Evolutionary conservation across 208 protist species (phyloP).

Genomic region (Blastocrithidia nonstop): DNA sequence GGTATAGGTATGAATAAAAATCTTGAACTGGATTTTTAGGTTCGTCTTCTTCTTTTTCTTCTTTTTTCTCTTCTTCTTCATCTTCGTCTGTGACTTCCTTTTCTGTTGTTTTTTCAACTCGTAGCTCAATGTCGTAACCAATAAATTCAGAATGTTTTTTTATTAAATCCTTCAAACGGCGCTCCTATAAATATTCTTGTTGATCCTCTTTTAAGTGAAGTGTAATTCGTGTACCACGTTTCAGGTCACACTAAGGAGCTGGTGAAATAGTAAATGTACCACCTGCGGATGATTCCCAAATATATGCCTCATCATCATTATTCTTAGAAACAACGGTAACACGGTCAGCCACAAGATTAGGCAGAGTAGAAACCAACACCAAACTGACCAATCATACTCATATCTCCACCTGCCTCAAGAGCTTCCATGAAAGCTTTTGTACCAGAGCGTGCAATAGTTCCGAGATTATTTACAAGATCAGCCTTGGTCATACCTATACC

Average conservation of each 20-base stretch:
- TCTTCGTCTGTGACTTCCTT: constrained; percentile 45
- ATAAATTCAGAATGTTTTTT: constrained; percentile 99
- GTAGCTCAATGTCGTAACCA: constrained; percentile 97
- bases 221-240: constrained; percentile 93
- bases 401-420: constrained; percentile 29
- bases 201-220: constrained; percentile 94
- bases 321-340: constrained; percentile 94
- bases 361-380: constrained; percentile 99
- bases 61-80: constrained; percentile 60
- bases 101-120: constrained; percentile 31
- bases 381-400: constrained; percentile 99
- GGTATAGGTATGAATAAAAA: constrained; percentile 89
- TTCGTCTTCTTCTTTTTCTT: constrained; percentile 17
- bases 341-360: constrained; percentile 98
- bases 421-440: constrained; percentile 95
- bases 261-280: constrained; percentile 87
- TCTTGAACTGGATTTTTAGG: constrained; percentile 88
- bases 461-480: constrained; percentile 97
- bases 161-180: constrained; percentile 88
- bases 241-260: constrained; percentile 87
- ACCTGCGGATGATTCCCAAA: constrained; percentile 97
- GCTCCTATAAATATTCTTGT: constrained; percentile 88
- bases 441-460: constrained; percentile 98
- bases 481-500: constrained; percentile 99
- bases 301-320: constrained; percentile 81